Conservation (phyloP, 73 alveolate genomes). For the Paramecium biaurelia region DNA sequence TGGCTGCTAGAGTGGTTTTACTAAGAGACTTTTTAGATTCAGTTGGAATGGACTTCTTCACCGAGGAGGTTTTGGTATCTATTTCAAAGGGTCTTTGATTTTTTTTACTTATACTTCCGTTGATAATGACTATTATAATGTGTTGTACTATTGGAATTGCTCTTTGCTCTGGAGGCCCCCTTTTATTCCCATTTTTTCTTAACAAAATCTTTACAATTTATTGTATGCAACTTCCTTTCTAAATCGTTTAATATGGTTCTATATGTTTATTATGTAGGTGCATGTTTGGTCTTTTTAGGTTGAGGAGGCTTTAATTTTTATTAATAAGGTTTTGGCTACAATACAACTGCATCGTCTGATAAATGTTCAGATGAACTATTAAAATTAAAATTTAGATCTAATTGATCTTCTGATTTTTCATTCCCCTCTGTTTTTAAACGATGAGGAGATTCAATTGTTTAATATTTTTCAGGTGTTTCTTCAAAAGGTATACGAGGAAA, state of each 20-base stretch:
- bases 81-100: conserved; percentile 31
- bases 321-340: neutral
- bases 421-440: conserved; percentile 49
- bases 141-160: conserved; percentile 45
- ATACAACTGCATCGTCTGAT: conserved; percentile 44
- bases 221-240: conserved; percentile 33
- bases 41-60: conserved; percentile 49
- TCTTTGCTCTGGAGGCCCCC: conserved; percentile 26
- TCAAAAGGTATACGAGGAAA: conserved; percentile 31
- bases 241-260: conserved; percentile 16
- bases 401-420: conserved; percentile 45
- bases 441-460: conserved; percentile 38
- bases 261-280: neutral
- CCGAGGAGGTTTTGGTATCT: conserved; percentile 11
- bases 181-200: neutral
- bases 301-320: conserved; percentile 41
- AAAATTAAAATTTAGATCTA: conserved; percentile 37
- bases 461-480: neutral
- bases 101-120: neutral
- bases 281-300: neutral
- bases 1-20: neutral
- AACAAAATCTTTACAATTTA: conserved; percentile 38
- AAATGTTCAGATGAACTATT: conserved; percentile 49
- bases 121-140: conserved; percentile 44
- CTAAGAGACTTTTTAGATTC: conserved; percentile 6